phyloP scores from a whole-genome alignment of 805 yeast genomes.

The Barnettozyma pratensis region DNA sequence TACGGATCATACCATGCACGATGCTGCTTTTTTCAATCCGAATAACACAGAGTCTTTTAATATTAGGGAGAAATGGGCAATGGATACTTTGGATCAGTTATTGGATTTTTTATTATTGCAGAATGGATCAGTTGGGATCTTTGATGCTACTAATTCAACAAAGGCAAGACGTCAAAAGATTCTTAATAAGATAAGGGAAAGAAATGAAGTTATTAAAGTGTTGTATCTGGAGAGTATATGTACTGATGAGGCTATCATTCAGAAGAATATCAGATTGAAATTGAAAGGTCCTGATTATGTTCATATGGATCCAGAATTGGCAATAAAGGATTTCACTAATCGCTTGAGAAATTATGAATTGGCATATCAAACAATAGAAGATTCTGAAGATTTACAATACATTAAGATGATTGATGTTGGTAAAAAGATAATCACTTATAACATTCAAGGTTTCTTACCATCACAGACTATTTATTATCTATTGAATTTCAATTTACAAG shows the following conservation, averaged over 20 bases:
- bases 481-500: constrained; percentile 80
- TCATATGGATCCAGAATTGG: constrained; percentile 75
- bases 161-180: constrained; percentile 57
- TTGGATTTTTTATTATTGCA: constrained; percentile 76
- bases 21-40: constrained; percentile 84
- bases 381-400: constrained; percentile 69
- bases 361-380: constrained; percentile 89
- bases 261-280: constrained; percentile 78
- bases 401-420: constrained; percentile 97
- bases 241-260: constrained; percentile 71
- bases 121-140: constrained; percentile 87
- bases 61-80: constrained; percentile 91
- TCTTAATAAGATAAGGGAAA: constrained; percentile 47
- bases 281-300: constrained; percentile 90
- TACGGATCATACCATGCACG: constrained; percentile 38
- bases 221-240: constrained; percentile 85
- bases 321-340: constrained; percentile 76
- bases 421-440: constrained; percentile 85
- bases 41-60: constrained; percentile 57
- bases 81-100: constrained; percentile 82
- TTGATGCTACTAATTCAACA: constrained; percentile 81
- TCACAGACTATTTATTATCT: constrained; percentile 91
- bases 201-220: constrained; percentile 66
- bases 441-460: constrained; percentile 82
- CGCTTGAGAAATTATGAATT: constrained; percentile 78